Evolutionary conservation across 2,329 filamentous ascomycete genomes (phyloP).

Genomic region (Xylogone sp.): DNA sequence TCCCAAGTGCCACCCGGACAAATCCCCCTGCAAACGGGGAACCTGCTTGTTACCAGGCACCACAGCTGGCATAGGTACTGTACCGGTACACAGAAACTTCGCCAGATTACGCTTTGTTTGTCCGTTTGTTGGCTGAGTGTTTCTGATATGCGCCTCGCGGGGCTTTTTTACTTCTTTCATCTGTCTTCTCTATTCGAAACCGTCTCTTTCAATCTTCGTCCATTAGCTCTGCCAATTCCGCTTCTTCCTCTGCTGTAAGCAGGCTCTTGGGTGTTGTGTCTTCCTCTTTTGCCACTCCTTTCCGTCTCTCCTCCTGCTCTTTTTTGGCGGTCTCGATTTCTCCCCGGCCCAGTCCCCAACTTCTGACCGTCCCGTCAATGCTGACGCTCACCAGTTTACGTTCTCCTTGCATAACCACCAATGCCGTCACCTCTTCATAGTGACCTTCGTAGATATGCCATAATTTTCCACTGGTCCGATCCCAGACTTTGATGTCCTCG

Average conservation of each 20-base stretch:
- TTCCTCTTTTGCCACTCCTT: slow-evolving; percentile 37
- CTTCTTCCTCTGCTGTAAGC: slow-evolving; percentile 87
- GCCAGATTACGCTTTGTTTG: no score
- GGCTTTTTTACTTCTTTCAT: no score
- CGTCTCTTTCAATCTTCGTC: slow-evolving; percentile 55
- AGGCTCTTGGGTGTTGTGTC: slow-evolving; percentile 41
- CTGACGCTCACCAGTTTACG: slow-evolving; percentile 71
- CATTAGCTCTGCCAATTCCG: slow-evolving; percentile 88
- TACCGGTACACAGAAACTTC: no score
- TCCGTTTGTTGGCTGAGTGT: no score
- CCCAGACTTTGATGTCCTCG: slow-evolving; percentile 90
- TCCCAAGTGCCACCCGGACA: no score
- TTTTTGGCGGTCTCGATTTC: slow-evolving; percentile 55
- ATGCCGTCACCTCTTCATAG: slow-evolving; percentile 86
- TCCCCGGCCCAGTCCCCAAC: slow-evolving; percentile 68
- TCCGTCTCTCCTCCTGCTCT: slow-evolving; percentile 42
- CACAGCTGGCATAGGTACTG: no score
- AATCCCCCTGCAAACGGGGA: no score
- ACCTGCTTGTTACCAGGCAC: no score
- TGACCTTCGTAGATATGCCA: slow-evolving; percentile 76
- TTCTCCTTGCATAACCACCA: slow-evolving; percentile 57
- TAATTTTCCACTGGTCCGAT: slow-evolving; percentile 67
- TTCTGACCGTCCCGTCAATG: slow-evolving; percentile 84
- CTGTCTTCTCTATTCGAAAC: neutral
- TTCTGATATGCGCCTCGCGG: no score